Base-by-base conservation (phyloP, 305 asterid species). In the Fraxinus velutina region DNA sequence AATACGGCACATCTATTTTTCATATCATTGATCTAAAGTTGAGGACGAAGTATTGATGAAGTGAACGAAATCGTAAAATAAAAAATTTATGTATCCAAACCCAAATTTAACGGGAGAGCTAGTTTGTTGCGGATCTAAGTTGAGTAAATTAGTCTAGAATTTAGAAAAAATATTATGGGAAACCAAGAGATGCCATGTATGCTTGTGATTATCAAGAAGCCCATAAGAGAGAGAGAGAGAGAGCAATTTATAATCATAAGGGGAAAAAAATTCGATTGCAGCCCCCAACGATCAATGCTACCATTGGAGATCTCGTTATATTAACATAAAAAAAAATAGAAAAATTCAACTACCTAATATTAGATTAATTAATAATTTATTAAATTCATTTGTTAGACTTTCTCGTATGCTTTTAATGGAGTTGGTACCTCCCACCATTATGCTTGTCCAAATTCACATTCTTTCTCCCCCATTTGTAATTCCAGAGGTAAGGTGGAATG, bases 1-100 rank as follows among this genome's bases (percentile, higher is more conserved):
- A 42, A 24, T 39, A 57, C 24, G 33, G 72, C 60, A 64, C 33
- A 9, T 64, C 4, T 4, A 29, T 72, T 73, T 30, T 74, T 79
- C 81, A 68, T 39, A 52, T 79, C 55, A 68, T 32, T 66, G 77
- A 44, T 75, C 75, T n/a, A 71, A 68, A 64, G 15, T 17, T 44
- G 73, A 22, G 24, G 24, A 22, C 24, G 24, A 22, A 22, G 24
- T 22, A 22, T 22, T 22, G 24, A 22, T 22, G 24, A 22, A 22
- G 24, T 22, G 24, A 22, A 62, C 2, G 24, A 21, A 62, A 62
- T 62, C 30, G 5, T 4, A 19, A 5, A 17, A 62, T 13, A 62
- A 21, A 62, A 22, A 2, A 62, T 62, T 21, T 62, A 62, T 21
- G 5, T 8, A 62, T 30, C n/a, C 71, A 62, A 62, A 24, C 71